phyloP scores from a whole-genome alignment of 1,284 basidiomycete species.

The Meira nashicola region DNA sequence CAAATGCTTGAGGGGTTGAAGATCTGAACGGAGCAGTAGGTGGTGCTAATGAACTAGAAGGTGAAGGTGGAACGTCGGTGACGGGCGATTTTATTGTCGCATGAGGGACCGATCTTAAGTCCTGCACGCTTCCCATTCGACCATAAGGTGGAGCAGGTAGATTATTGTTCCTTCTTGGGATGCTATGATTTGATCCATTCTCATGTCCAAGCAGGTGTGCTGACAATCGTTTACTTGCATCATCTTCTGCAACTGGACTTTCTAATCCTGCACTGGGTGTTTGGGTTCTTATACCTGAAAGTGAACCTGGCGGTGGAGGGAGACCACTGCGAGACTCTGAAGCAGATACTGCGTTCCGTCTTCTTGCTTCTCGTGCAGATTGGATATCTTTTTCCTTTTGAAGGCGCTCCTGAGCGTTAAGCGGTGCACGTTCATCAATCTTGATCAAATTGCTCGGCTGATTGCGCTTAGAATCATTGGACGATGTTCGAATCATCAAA shows the following conservation, averaged over 20 bases:
- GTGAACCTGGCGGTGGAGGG: too few species aligned
- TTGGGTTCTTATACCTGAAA: too few species aligned
- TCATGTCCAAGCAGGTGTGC: neutral
- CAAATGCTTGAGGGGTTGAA: neutral
- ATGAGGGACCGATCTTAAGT: conserved; percentile 16
- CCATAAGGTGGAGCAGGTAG: neutral
- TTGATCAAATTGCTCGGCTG: conserved; percentile 24
- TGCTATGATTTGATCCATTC: conserved; percentile 10
- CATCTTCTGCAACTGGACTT: neutral
- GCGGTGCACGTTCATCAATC: conserved; percentile 4
- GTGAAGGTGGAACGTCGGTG: conserved; percentile 9
- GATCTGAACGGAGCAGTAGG: conserved; percentile 33
- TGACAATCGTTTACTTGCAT: neutral
- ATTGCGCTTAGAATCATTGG: conserved; percentile 16
- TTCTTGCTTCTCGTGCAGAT: conserved; percentile 28
- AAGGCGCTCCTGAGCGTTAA: conserved; percentile 23
- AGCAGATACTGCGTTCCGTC: conserved; percentile 18
- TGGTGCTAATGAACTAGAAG: conserved; percentile 31
- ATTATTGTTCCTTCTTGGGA: conserved; percentile 9
- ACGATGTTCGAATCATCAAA: conserved; percentile 9
- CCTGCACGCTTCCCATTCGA: conserved; percentile 14
- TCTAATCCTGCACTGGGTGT: too few species aligned
- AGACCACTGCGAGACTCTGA: neutral
- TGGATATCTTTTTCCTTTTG: conserved; percentile 37
- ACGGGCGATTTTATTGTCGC: conserved; percentile 17